Evolutionary conservation across 2,329 filamentous ascomycete species (phyloP).

Genomic region (Coccinonectria pachysandricola): DNA sequence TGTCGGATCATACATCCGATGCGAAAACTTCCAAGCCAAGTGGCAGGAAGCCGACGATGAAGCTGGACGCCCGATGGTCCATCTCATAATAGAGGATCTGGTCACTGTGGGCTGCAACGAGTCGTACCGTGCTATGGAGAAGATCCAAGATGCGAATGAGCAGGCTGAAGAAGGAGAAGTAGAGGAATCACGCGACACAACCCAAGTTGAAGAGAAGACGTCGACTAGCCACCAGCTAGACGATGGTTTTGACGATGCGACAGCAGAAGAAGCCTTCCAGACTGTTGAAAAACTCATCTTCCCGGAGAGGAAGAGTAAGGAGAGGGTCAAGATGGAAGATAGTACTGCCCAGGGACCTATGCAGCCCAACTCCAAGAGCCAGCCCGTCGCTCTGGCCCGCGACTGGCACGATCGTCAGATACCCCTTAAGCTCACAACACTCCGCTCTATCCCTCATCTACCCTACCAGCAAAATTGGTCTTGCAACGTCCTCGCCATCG

Average conservation of each 20-base stretch:
- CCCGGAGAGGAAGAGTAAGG: too few relatives aligned
- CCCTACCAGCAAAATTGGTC: constrained; percentile 50
- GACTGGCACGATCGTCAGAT: constrained; percentile 30
- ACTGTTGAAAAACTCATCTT: too few relatives aligned
- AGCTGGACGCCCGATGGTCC: constrained; percentile 24
- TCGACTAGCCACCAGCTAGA: neutral
- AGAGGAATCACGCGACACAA: neutral
- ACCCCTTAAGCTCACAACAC: constrained; percentile 41
- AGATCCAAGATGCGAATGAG: constrained; percentile 2
- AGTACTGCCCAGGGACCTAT: too few relatives aligned
- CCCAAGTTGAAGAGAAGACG: neutral
- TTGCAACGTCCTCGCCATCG: constrained; percentile 43
- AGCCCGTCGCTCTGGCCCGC: constrained; percentile 28
- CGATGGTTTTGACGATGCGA: constrained; percentile 16
- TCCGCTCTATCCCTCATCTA: constrained; percentile 39
- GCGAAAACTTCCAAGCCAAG: constrained; percentile 31
- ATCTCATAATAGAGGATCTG: constrained; percentile 35
- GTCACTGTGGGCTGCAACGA: constrained; percentile 39
- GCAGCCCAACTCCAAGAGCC: constrained; percentile 4
- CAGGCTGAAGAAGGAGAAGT: neutral
- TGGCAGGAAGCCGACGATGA: constrained; percentile 9
- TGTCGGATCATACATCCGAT: constrained; percentile 38
- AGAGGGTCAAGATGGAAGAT: too few relatives aligned
- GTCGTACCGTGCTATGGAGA: constrained; percentile 21
- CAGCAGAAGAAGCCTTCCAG: constrained; percentile 30